Conservation (phyloP, 169 alveolate genomes). For the Sarcocystis neurona region DNA sequence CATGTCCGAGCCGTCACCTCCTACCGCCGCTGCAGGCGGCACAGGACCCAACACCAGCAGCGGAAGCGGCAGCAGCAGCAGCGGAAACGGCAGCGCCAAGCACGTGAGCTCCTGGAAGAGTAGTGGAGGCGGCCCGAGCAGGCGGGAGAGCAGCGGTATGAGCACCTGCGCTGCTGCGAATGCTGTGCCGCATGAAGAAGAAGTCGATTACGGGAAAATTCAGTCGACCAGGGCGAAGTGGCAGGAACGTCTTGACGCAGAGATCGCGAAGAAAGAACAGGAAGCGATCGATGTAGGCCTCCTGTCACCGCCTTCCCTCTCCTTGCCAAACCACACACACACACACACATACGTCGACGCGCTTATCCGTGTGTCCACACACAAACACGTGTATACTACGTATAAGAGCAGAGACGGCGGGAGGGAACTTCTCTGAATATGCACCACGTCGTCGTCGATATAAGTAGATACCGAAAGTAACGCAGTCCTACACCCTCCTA, state of each 20-base stretch:
- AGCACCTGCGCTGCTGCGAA: too few relatives aligned
- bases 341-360: background rate
- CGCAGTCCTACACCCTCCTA: too few relatives aligned
- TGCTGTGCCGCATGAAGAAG: too few relatives aligned
- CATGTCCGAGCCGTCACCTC: too few relatives aligned
- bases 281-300: background rate
- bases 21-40: too few relatives aligned
- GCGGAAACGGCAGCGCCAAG: too few relatives aligned
- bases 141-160: too few relatives aligned
- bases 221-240: slow-evolving; percentile 9
- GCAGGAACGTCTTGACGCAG: background rate
- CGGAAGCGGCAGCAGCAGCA: too few relatives aligned
- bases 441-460: background rate
- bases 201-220: background rate
- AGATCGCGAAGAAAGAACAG: slow-evolving; percentile 13
- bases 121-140: too few relatives aligned
- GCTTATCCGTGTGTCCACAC: background rate
- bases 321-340: background rate
- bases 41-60: too few relatives aligned
- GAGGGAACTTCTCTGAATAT: background rate
- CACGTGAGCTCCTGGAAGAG: too few relatives aligned
- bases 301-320: background rate
- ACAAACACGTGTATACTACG: background rate
- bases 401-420: background rate
- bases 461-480: too few relatives aligned